These are phyloP conservation scores for Colletotrichum plurivorum DNA, from an alignment of 2,329 filamentous ascomycete genomes.

Conservation along the genomic window DNA sequence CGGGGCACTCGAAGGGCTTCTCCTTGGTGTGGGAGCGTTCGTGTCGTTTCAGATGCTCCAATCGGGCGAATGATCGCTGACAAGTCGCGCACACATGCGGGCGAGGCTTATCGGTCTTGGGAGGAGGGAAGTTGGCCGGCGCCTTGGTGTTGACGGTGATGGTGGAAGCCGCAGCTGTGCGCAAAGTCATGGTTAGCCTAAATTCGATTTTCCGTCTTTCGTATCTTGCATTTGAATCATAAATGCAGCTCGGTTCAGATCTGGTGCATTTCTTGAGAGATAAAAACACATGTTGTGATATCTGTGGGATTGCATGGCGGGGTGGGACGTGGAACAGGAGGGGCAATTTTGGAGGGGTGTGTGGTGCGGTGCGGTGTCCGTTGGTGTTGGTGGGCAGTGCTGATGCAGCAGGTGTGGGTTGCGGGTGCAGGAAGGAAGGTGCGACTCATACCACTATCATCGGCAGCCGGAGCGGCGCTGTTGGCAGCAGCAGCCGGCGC, in stretches of 20 bases:
- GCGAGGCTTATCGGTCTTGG: conserved; percentile 97
- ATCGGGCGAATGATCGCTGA: conserved; percentile 89
- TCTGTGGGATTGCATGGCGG: not conserved
- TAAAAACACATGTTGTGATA: no score
- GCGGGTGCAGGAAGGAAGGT: conserved; percentile 42
- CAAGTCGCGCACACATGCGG: conserved; percentile 96
- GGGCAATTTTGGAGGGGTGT: conserved; percentile 46
- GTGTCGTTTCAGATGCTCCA: conserved; percentile 97
- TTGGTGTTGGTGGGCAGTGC: conserved; percentile 29
- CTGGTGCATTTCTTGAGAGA: not conserved
- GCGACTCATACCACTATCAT: conserved; percentile 57
- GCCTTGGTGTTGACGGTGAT: conserved; percentile 66
- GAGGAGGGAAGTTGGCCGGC: conserved; percentile 75
- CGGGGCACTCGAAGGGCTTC: conserved; percentile 97
- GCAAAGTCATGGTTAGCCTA: conserved; percentile 47
- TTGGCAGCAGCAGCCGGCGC: conserved; percentile 45
- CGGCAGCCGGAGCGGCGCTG: conserved; percentile 47
- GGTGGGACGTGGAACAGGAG: conserved; percentile 44
- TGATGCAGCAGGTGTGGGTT: conserved; percentile 26
- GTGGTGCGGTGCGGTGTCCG: conserved; percentile 30
- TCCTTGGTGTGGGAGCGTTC: conserved; percentile 99
- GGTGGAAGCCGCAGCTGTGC: conserved; percentile 57
- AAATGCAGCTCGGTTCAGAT: no score
- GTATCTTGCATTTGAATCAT: no score
- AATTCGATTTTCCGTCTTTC: no score